Conservation (phyloP, 2,329 filamentous ascomycete species). For the Fusarium circinatum region DNA sequence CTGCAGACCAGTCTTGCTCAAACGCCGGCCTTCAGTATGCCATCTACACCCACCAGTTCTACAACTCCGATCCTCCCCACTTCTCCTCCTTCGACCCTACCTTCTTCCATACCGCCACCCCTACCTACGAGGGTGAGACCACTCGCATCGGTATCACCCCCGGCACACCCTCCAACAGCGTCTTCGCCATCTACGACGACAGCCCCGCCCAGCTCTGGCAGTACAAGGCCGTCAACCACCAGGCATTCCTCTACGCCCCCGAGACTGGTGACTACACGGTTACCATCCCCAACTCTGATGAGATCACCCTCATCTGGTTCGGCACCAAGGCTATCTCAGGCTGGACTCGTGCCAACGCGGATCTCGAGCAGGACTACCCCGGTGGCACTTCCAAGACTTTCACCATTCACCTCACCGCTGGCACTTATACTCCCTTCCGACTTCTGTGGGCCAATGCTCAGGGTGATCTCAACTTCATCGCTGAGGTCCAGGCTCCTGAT, state of each 20-base stretch:
- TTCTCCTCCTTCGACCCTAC: not conserved
- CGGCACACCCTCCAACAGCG: not conserved
- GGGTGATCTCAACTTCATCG: slow-evolving; percentile 11
- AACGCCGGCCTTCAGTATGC: slow-evolving; percentile 6
- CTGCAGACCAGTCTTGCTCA: slow-evolving; percentile 8
- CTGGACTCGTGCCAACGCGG: not conserved
- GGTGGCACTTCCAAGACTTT: slow-evolving; percentile 2
- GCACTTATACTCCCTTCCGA: slow-evolving; percentile 14
- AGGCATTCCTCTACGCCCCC: not conserved
- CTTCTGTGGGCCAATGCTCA: slow-evolving; percentile 17
- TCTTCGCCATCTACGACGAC: slow-evolving; percentile 2
- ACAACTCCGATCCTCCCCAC: not conserved
- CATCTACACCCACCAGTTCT: not conserved
- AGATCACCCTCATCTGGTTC: slow-evolving; percentile 18
- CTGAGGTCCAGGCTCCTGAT: slow-evolving; percentile 2
- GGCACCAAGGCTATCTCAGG: not conserved
- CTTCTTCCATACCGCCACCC: not conserved
- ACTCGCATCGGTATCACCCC: slow-evolving; percentile 5
- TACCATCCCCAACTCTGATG: slow-evolving; percentile 13
- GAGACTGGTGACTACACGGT: not conserved
- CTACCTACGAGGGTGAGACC: not conserved
- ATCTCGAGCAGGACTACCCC: slow-evolving; percentile 13
- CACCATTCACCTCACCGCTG: not conserved
- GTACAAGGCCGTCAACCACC: slow-evolving; percentile 16
- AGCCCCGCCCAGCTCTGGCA: not conserved